phyloP scores from a whole-genome alignment of 2,329 filamentous ascomycete species.

The Tolypocladium album region DNA sequence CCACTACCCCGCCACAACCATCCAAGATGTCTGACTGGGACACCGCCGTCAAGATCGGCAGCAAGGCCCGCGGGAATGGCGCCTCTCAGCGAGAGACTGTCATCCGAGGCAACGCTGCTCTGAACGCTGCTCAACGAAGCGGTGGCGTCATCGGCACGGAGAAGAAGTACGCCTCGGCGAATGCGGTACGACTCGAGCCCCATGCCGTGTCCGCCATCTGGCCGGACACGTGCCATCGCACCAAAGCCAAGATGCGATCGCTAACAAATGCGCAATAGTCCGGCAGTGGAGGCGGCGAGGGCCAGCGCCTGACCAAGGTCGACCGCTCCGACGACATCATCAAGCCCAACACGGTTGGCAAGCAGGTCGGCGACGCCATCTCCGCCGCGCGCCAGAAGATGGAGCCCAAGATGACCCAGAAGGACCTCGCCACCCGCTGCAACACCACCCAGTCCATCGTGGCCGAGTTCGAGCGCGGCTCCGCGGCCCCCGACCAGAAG shows the following conservation, averaged over 20 bases:
- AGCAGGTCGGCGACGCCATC: slow-evolving; percentile 73
- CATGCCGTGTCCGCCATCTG: not conserved
- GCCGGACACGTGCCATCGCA: not conserved
- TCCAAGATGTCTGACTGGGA: slow-evolving; percentile 50
- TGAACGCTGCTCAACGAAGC: slow-evolving; percentile 82
- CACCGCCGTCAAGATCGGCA: slow-evolving; percentile 83
- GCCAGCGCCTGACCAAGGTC: slow-evolving; percentile 94
- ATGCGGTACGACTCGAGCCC: slow-evolving; percentile 34
- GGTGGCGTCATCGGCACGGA: slow-evolving; percentile 73
- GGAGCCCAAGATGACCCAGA: slow-evolving; percentile 94
- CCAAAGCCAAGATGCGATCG: not conserved
- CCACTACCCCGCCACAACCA: not conserved
- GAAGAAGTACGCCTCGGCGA: slow-evolving; percentile 78
- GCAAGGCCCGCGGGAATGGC: slow-evolving; percentile 63
- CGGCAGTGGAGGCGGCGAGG: slow-evolving; percentile 47
- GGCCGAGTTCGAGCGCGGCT: slow-evolving; percentile 76
- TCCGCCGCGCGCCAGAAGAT: slow-evolving; percentile 66
- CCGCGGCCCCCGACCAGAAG: slow-evolving; percentile 73
- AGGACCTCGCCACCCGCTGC: slow-evolving; percentile 74
- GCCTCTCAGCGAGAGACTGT: slow-evolving; percentile 69
- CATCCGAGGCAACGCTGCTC: slow-evolving; percentile 66
- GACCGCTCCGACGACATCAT: slow-evolving; percentile 96
- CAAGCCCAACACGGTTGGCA: slow-evolving; percentile 86
- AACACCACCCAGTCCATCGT: slow-evolving; percentile 75
- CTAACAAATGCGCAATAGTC: slow-evolving; percentile 13